A percentile compares a stretch with the other conserved stretches of the same genome.
These are phyloP conservation scores for Citeromyces hawaiiensis DNA, from an alignment of 1,139 yeast species.

Conservation along the genomic window DNA sequence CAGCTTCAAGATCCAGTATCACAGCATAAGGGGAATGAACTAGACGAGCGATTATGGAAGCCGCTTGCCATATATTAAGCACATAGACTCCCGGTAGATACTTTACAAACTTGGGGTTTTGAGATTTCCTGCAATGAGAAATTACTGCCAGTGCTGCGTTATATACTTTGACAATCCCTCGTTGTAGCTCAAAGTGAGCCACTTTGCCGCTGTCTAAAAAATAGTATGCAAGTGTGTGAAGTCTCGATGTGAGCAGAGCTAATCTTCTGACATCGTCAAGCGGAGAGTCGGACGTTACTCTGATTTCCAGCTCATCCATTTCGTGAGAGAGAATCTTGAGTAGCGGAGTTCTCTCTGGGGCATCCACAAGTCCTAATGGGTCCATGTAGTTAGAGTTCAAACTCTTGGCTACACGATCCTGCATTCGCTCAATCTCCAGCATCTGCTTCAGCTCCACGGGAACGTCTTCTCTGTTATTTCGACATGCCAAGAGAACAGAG, in stretches of 20 bases:
- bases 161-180: constrained; percentile 66
- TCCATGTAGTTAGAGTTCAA: constrained; percentile 63
- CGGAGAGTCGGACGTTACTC: constrained; percentile 20
- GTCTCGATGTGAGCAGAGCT: constrained; percentile 57
- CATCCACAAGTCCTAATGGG: constrained; percentile 50
- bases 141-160: constrained; percentile 67
- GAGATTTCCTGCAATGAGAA: constrained; percentile 51
- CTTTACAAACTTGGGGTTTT: constrained; percentile 47
- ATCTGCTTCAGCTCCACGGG: constrained; percentile 57
- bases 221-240: constrained; percentile 70
- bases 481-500: constrained; percentile 2
- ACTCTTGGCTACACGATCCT: constrained; percentile 72
- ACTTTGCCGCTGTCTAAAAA: constrained; percentile 54
- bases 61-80: constrained; percentile 81
- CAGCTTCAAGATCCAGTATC: constrained; percentile 57
- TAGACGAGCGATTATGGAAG: constrained; percentile 70
- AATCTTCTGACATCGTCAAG: constrained; percentile 59
- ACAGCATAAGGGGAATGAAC: constrained; percentile 60
- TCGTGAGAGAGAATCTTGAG: constrained; percentile 58
- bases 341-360: constrained; percentile 61
- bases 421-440: constrained; percentile 75
- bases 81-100: constrained; percentile 79
- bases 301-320: constrained; percentile 61
- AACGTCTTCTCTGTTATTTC: constrained; percentile 24
- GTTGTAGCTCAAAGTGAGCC: constrained; percentile 48